A percentile compares a stretch with the other conserved stretches of the same genome.
Conservation (phyloP, 2,329 filamentous ascomycete species). For the Arthroderma sp. region DNA sequence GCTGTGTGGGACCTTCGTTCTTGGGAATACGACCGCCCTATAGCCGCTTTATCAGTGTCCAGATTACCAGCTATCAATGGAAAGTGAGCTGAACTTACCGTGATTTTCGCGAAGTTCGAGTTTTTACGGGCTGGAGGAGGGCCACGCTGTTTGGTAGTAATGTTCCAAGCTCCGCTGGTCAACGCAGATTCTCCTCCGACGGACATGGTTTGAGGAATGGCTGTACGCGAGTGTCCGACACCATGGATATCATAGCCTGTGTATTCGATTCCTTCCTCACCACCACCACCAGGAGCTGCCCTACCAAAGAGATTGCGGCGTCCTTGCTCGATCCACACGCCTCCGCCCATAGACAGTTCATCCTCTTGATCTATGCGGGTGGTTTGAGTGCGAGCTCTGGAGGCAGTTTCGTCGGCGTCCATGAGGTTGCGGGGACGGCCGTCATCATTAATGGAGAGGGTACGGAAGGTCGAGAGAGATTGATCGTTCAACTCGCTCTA, state of each 20-base stretch:
- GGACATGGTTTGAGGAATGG: background rate
- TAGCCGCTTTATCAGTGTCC: background rate
- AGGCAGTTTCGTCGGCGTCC: background rate
- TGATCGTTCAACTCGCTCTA: conserved; percentile 7
- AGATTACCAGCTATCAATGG: background rate
- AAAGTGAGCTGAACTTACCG: conserved; percentile 9
- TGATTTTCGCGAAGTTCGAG: conserved; percentile 20
- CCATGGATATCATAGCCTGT: conserved; percentile 18
- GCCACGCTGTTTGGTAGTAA: background rate
- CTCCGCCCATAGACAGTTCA: conserved; percentile 12
- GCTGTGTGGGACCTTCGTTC: conserved; percentile 15
- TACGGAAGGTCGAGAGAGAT: background rate
- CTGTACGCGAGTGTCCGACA: conserved; percentile 12
- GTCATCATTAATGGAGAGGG: conserved; percentile 3
- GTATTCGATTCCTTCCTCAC: conserved; percentile 7
- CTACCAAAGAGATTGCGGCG: background rate
- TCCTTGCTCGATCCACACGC: conserved; percentile 14
- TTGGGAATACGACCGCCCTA: conserved; percentile 18
- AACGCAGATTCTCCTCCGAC: conserved; percentile 4
- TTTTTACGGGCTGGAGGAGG: conserved; percentile 7
- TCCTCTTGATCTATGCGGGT: conserved; percentile 14
- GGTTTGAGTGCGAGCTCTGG: background rate
- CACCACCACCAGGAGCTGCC: background rate
- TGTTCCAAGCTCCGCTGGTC: background rate
- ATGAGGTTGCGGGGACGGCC: background rate